Percentiles rank a stretch among this genome's conserved stretches.
Conservation (phyloP, 768 basidiomycete species). For the Boletus vinaceobasis region DNA sequence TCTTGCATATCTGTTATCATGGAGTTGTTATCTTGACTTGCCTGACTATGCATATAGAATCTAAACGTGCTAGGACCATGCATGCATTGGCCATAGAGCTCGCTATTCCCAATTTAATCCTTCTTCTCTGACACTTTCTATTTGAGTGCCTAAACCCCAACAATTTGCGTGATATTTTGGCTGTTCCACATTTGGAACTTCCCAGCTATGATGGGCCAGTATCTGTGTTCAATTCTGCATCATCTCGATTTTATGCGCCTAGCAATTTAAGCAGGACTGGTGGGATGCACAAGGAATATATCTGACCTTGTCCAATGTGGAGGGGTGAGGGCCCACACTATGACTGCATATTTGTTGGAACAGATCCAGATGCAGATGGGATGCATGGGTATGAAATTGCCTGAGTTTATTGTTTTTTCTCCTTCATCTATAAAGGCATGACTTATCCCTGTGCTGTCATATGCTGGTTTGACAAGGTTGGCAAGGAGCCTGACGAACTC, state of each 20-base stretch:
- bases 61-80: background rate
- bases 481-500: constrained; percentile 15
- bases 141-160: constrained; percentile 5
- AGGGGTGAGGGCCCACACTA: background rate
- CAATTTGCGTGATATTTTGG: background rate
- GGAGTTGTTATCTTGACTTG: too few species aligned
- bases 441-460: constrained; percentile 23
- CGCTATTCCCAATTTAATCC: background rate
- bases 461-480: constrained; percentile 20
- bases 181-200: constrained; percentile 1
- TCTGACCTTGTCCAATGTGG: constrained; percentile 24
- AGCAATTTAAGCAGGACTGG: constrained; percentile 26
- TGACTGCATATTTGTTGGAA: constrained; percentile 26
- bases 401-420: constrained; percentile 21
- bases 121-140: background rate
- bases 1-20: background rate
- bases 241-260: constrained; percentile 23
- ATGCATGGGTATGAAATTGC: constrained; percentile 22
- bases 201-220: constrained; percentile 2
- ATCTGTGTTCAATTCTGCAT: constrained; percentile 20
- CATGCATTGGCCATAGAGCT: background rate
- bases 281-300: constrained; percentile 27
- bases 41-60: background rate
- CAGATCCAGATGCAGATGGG: background rate
- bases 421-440: constrained; percentile 10